Evolutionary conservation across 2,329 filamentous ascomycete species (phyloP).

Genomic region (Aspergillus hortae): DNA sequence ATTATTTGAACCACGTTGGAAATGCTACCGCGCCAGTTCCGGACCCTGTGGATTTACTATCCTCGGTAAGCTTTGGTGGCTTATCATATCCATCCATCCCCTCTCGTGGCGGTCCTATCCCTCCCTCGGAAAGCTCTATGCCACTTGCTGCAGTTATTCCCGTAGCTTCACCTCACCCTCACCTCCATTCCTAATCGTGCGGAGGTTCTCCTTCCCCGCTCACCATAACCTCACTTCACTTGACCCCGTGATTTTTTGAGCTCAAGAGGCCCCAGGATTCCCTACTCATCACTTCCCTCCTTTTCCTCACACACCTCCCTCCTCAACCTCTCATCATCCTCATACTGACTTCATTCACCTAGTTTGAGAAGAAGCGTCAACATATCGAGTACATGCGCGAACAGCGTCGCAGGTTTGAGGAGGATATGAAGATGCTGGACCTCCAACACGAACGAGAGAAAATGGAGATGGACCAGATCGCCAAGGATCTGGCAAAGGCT

Average conservation of each 20-base stretch:
- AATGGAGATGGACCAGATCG: slow-evolving; percentile 78
- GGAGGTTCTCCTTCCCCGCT: neutral
- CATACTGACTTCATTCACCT: slow-evolving; percentile 36
- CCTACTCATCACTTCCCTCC: neutral
- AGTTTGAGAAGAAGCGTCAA: slow-evolving; percentile 92
- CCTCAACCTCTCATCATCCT: slow-evolving; percentile 5
- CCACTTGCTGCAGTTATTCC: neutral
- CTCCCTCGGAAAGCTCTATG: neutral
- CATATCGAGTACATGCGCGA: slow-evolving; percentile 90
- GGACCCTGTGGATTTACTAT: slow-evolving; percentile 52
- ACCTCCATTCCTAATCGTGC: too few relatives aligned
- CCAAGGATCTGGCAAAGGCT: slow-evolving; percentile 67
- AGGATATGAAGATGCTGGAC: slow-evolving; percentile 86
- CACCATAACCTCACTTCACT: too few relatives aligned
- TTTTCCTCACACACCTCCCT: slow-evolving; percentile 2
- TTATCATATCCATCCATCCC: slow-evolving; percentile 2
- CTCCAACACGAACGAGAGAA: slow-evolving; percentile 79
- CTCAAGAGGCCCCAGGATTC: neutral
- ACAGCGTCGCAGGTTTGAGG: slow-evolving; percentile 83
- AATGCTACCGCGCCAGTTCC: slow-evolving; percentile 46
- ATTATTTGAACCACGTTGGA: slow-evolving; percentile 54
- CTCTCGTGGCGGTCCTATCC: neutral
- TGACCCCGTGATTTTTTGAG: neutral
- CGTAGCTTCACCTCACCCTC: too few relatives aligned
- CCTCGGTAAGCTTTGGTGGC: slow-evolving; percentile 47